These are phyloP conservation scores for Microcyclosporella mali DNA, from an alignment of 2,329 filamentous ascomycete species.

Conservation along the genomic window DNA sequence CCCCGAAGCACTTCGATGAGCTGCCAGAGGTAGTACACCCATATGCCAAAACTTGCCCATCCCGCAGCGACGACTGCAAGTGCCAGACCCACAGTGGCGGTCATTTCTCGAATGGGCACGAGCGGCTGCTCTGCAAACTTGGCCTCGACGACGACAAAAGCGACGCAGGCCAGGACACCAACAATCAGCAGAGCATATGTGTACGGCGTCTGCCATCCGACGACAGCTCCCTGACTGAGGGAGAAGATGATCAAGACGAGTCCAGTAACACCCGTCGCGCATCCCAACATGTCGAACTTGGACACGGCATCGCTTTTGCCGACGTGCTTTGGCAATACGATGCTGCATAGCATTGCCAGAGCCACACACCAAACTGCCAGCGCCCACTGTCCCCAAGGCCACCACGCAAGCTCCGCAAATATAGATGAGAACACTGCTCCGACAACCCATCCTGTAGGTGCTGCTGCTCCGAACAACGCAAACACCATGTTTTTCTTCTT, in stretches of 20 bases:
- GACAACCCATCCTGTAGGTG: constrained; percentile 29
- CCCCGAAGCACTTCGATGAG: constrained; percentile 3
- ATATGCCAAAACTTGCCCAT: constrained; percentile 28
- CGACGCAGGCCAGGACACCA: constrained; percentile 21
- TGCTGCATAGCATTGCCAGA: constrained; percentile 13
- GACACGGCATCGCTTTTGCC: constrained; percentile 3
- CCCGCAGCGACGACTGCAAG: constrained; percentile 25
- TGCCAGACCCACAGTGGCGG: constrained; percentile 20
- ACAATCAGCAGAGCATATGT: constrained; percentile 21
- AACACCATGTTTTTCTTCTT: constrained; percentile 33
- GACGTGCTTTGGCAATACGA: constrained; percentile 21
- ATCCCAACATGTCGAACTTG: constrained; percentile 24
- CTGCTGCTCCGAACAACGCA: constrained; percentile 32
- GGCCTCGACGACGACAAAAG: constrained; percentile 23
- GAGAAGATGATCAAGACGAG: constrained; percentile 29
- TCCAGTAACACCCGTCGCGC: constrained; percentile 24
- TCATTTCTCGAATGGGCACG: constrained; percentile 22
- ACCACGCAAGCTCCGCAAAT: constrained; percentile 29
- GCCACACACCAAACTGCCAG: constrained; percentile 19
- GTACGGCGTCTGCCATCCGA: constrained; percentile 24
- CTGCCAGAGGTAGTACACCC: constrained; percentile 16
- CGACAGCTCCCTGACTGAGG: constrained; percentile 25
- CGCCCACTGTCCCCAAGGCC: constrained; percentile 27
- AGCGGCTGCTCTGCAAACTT: constrained; percentile 12
- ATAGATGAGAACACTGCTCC: constrained; percentile 29